phyloP scores from a whole-genome alignment of 78 protist genomes.

The Dictyostelium purpureum region DNA sequence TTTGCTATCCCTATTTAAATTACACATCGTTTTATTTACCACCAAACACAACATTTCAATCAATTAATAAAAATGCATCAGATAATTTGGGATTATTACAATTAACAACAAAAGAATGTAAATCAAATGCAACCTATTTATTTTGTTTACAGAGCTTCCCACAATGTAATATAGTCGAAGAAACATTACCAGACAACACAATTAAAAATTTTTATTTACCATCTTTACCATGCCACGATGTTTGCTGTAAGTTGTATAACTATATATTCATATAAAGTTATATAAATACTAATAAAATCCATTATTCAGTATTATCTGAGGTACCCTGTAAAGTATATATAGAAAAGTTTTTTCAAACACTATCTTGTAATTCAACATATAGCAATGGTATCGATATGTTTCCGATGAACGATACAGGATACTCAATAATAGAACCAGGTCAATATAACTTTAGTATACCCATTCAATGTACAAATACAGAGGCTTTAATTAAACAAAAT shows the following conservation, averaged over 20 bases:
- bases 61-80: neutral
- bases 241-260: neutral
- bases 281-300: no score
- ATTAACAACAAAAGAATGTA: neutral
- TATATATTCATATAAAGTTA: no score
- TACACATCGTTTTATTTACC: conserved; percentile 4
- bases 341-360: neutral
- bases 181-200: neutral
- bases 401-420: neutral
- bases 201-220: neutral
- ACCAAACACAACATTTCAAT: neutral
- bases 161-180: neutral
- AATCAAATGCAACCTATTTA: neutral
- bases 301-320: neutral
- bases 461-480: neutral
- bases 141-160: neutral
- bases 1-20: neutral
- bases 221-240: conserved; percentile 8
- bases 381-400: neutral
- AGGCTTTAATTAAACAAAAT: neutral
- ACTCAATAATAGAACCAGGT: no score
- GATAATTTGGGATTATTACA: neutral
- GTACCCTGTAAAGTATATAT: neutral
- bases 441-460: neutral
- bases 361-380: neutral